phyloP scores from a whole-genome alignment of 768 basidiomycete genomes.

The Pisolithus marmoratus region DNA sequence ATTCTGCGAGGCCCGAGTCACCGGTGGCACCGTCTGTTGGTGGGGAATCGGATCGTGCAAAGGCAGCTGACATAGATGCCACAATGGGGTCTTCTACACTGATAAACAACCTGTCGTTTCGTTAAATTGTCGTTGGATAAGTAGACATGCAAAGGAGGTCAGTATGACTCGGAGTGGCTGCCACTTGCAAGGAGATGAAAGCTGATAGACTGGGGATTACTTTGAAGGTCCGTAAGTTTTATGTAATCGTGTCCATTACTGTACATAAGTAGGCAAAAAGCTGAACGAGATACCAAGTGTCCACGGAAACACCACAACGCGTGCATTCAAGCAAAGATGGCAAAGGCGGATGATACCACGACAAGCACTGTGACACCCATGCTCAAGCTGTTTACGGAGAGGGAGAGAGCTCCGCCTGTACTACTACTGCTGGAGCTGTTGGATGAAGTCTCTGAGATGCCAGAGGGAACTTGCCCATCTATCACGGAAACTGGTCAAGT shows the following conservation, averaged over 20 bases:
- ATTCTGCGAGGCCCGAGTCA: constrained; percentile 70
- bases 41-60: constrained; percentile 35
- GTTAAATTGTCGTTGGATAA: no score
- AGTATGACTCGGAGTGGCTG: no score
- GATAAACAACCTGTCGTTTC: no score
- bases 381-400: constrained; percentile 17
- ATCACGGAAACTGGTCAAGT: constrained; percentile 3
- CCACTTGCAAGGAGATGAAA: no score
- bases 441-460: constrained; percentile 17
- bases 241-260: not conserved
- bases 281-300: no score
- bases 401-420: constrained; percentile 14
- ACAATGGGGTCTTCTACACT: not conserved
- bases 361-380: constrained; percentile 25
- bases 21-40: constrained; percentile 21
- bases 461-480: constrained; percentile 29
- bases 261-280: not conserved
- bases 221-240: no score
- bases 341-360: constrained; percentile 30
- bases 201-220: no score
- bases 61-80: constrained; percentile 22
- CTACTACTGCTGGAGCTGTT: constrained; percentile 14
- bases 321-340: constrained; percentile 26
- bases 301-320: not conserved
- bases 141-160: no score